Conservation (phyloP, 2,329 filamentous ascomycete species). For the Fusarium poae region DNA sequence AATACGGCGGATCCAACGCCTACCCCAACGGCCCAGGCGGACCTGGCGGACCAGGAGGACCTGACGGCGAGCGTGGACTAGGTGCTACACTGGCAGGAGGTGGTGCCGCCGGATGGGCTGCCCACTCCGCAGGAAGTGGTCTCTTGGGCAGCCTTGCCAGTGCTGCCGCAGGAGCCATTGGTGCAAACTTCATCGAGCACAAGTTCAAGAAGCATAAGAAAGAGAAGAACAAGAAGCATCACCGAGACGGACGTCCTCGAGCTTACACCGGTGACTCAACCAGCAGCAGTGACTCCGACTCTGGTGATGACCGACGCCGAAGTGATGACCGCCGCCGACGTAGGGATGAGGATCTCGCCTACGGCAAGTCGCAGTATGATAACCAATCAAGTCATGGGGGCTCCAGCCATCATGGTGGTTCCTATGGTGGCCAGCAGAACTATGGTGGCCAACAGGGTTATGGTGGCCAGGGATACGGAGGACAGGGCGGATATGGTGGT, state of each 20-base stretch:
- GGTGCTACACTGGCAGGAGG: conserved; percentile 63
- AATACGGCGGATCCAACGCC: conserved; percentile 32
- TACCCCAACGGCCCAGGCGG: conserved; percentile 25
- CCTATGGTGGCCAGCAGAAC: conserved; percentile 1
- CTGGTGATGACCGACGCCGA: conserved; percentile 36
- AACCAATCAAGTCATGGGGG: neutral
- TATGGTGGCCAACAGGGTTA: conserved; percentile 11
- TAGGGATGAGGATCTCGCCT: conserved; percentile 28
- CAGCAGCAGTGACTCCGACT: conserved; percentile 46
- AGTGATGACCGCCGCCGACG: neutral
- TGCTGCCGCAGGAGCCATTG: conserved; percentile 63
- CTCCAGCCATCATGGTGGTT: conserved; percentile 8
- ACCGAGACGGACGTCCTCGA: conserved; percentile 41
- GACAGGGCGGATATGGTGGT: conserved; percentile 7
- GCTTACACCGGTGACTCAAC: conserved; percentile 41
- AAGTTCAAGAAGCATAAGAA: conserved; percentile 52
- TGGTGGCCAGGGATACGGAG: conserved; percentile 3
- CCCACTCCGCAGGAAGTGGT: conserved; percentile 65
- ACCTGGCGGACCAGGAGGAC: conserved; percentile 39
- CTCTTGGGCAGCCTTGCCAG: conserved; percentile 62
- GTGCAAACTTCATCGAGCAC: conserved; percentile 62
- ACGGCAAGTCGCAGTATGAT: conserved; percentile 28
- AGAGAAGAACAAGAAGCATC: conserved; percentile 46
- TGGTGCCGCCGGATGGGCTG: conserved; percentile 63
- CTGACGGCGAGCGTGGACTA: conserved; percentile 61